Conservation (phyloP, 1,284 basidiomycete genomes). For the Cerrena zonata region DNA sequence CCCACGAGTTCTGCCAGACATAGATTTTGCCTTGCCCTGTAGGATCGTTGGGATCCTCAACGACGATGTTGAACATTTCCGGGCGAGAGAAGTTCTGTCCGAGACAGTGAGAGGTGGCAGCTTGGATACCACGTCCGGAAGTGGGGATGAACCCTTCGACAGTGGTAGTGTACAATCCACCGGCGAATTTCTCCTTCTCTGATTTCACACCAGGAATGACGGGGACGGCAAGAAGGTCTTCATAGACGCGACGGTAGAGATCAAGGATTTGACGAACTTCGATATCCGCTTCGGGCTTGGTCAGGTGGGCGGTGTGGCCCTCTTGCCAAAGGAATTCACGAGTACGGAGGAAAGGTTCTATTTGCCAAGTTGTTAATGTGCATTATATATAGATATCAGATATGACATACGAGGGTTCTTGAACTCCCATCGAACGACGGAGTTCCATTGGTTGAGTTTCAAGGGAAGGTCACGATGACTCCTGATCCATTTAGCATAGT, state of each 20-base stretch:
- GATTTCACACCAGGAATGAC: conserved; percentile 97
- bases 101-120: conserved; percentile 93
- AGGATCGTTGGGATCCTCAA: conserved; percentile 84
- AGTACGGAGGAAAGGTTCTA: conserved; percentile 95
- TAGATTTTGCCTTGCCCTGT: conserved; percentile 66
- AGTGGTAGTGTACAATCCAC: conserved; percentile 96
- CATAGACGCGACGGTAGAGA: conserved; percentile 93
- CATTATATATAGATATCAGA: not conserved
- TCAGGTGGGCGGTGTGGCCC: conserved; percentile 93
- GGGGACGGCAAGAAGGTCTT: conserved; percentile 94
- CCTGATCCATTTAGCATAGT: conserved; percentile 98
- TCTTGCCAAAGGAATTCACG: conserved; percentile 99
- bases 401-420: conserved; percentile 81
- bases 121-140: conserved; percentile 96
- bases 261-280: conserved; percentile 95
- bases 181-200: conserved; percentile 99
- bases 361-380: conserved; percentile 8
- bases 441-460: conserved; percentile 99
- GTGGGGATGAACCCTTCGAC: conserved; percentile 98
- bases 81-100: conserved; percentile 96
- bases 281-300: conserved; percentile 81
- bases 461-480: conserved; percentile 94
- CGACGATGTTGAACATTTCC: conserved; percentile 96
- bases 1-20: conserved; percentile 99
- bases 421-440: conserved; percentile 99